Evolutionary conservation across 1,284 basidiomycete species (phyloP), one percentile per base, ranked within the genome.

Genomic region (Sanghuangporus baumii): DNA sequence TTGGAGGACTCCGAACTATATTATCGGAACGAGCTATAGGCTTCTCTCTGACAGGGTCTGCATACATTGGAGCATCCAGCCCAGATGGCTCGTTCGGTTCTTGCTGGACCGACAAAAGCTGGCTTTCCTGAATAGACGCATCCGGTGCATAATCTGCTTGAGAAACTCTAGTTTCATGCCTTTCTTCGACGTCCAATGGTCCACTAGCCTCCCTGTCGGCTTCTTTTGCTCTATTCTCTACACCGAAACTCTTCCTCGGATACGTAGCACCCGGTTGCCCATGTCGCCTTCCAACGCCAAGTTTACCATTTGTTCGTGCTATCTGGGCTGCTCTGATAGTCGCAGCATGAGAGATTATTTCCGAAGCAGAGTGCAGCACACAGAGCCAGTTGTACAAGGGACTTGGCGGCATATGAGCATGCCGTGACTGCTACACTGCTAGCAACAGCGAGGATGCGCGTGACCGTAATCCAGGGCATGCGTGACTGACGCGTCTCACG

Each of bases 311-410:
- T 66, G 67, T n/a, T 46, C 34, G 50, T 46, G 75, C 70, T 14
- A 78, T 59, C 66, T 88, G 86, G 0, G 78, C 69, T 11, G 78
- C 79, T 68, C 83, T 80, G 31, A 86, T 80, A 43, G 79, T 79
- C 2, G 82, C 83, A 55, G 84, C 86, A 79, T 85, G 80, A 16
- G 80, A 75, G 47, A 87, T 69, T 57, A 91, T 83, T 65, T 86
- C 82, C 62, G 78, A 75, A 36, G 82, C 73, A 14, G 86, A 82
- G 62, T 82, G 81, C 43, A 82, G 75, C 40, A 88, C 86, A 69
- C 85, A 87, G 62, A 87, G 72, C 84, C 85, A 88, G 76, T 85
- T 87, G 74, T 82, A 89, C 26, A 79, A 80, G 51, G 86, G 81
- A 51, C 86, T 81, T 56, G 88, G 85, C 67, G 62, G 62, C 62